Conservation (phyloP, 495 filamentous ascomycete genomes). For the Trichocladium uniseriatum region DNA sequence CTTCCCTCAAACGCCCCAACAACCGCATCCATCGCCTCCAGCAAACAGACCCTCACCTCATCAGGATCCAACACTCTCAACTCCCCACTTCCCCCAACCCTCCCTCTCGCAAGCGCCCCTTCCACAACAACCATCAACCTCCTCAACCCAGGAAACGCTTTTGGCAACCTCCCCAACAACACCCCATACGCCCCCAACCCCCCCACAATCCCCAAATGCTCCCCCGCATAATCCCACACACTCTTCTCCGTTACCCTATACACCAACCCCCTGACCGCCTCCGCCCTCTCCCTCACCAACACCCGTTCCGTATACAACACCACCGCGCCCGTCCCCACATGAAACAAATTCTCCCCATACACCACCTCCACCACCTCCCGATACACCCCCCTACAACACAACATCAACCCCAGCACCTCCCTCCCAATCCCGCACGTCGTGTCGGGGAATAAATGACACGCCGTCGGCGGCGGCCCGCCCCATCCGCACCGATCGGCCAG, state of each 20-base stretch:
- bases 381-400: conserved; percentile 9
- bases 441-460: conserved; percentile 1
- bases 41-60: background rate
- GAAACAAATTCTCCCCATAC: conserved; percentile 17
- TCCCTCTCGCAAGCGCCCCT: background rate
- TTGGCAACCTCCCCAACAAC: conserved; percentile 1
- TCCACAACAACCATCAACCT: conserved; percentile 1
- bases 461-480: conserved; percentile 10
- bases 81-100: background rate
- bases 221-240: conserved; percentile 6
- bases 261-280: background rate
- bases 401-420: conserved; percentile 6
- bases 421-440: conserved; percentile 4
- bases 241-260: background rate
- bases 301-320: conserved; percentile 3
- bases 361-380: conserved; percentile 17
- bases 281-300: background rate
- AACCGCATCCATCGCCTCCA: conserved; percentile 2
- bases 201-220: conserved; percentile 3
- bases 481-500: conserved; percentile 9
- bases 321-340: conserved; percentile 4
- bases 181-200: conserved; percentile 8
- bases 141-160: conserved; percentile 7
- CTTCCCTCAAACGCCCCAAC: background rate
- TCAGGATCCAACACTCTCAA: background rate